These are phyloP conservation scores for Dothistroma pini DNA, from an alignment of 2,329 filamentous ascomycete genomes.

Conservation along the genomic window DNA sequence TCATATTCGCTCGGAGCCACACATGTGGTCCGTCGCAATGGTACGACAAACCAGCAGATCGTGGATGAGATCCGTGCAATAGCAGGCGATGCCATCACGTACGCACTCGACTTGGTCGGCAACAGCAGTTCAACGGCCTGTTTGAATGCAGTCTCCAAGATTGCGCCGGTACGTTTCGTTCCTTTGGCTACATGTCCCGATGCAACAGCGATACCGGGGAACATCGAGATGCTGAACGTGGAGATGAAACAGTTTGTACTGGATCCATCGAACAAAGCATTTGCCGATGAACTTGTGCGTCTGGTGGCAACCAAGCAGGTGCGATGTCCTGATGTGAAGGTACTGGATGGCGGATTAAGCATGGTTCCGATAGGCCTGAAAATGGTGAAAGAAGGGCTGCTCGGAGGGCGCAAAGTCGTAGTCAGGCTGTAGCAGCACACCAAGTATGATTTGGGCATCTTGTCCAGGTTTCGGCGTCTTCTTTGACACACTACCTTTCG, in stretches of 20 bases:
- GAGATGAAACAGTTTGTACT: background rate
- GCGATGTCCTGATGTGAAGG: background rate
- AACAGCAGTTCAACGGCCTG: background rate
- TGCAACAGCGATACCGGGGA: background rate
- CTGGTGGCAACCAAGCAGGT: background rate
- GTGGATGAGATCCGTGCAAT: background rate
- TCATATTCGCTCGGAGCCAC: background rate
- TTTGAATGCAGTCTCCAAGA: background rate
- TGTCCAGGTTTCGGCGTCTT: too few relatives aligned
- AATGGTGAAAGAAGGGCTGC: background rate
- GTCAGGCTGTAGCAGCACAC: background rate
- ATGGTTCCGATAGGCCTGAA: background rate
- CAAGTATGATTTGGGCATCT: too few relatives aligned
- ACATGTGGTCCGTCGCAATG: background rate
- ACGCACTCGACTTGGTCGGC: background rate
- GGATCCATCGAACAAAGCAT: background rate
- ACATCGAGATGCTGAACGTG: background rate
- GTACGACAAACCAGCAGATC: background rate
- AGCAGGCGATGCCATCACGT: background rate
- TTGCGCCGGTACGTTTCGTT: background rate
- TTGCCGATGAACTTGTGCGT: background rate
- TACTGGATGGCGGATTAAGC: background rate
- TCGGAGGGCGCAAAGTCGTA: background rate
- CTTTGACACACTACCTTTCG: too few relatives aligned
- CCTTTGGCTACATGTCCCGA: background rate